A percentile compares a stretch with the other conserved stretches of the same genome.
phyloP scores from a whole-genome alignment of 2,329 filamentous ascomycete genomes.

The Gliomastix tumulicola region DNA sequence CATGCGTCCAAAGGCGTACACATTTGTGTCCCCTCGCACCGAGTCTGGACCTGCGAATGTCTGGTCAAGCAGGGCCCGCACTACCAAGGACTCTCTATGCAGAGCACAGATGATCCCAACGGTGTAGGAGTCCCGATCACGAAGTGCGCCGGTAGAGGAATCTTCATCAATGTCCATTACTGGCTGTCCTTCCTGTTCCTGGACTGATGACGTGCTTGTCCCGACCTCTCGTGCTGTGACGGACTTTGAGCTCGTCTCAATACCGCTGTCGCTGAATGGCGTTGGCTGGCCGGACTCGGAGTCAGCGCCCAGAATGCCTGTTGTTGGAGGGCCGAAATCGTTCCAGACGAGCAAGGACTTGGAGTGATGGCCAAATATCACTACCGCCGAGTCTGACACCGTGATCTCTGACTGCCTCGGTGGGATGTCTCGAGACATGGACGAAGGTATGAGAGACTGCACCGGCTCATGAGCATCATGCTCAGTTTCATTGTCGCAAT shows the following conservation, averaged over 20 bases:
- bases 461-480: background rate
- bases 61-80: background rate
- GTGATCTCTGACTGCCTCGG: too few species aligned
- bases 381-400: background rate
- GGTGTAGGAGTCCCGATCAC: too few species aligned
- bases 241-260: background rate
- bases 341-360: background rate
- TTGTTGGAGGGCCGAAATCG: background rate
- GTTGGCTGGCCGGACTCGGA: too few species aligned
- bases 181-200: too few species aligned
- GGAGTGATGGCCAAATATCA: background rate
- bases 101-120: background rate
- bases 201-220: too few species aligned
- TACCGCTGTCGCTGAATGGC: background rate
- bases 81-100: background rate
- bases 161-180: too few species aligned
- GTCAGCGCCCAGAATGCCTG: background rate
- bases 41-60: too few species aligned
- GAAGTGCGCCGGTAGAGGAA: too few species aligned
- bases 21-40: background rate
- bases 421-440: background rate
- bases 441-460: background rate
- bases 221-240: too few species aligned
- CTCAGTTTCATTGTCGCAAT: background rate
- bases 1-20: conserved; percentile 7